phyloP scores from a whole-genome alignment of 768 basidiomycete genomes.

The Stropharia rugosoannulata region DNA sequence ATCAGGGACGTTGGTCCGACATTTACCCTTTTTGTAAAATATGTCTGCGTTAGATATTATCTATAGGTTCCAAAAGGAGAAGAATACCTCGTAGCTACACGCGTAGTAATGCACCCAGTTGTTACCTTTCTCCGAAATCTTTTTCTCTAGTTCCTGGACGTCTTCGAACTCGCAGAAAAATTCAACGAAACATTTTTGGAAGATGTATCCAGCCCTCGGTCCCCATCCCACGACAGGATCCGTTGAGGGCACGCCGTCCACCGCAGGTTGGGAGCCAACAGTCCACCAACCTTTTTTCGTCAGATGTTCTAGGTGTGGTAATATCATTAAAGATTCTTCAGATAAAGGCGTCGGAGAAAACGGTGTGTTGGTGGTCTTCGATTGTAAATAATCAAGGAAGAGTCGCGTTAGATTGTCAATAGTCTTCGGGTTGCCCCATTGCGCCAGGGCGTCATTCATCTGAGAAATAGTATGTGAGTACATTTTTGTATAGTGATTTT shows the following conservation, averaged over 20 bases:
- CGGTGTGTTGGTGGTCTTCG: conserved; percentile 74
- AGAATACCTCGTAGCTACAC: conserved; percentile 66
- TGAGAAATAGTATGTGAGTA: conserved; percentile 24
- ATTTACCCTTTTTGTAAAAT: conserved; percentile 60
- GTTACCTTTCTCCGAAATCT: conserved; percentile 49
- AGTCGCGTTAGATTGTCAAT: conserved; percentile 71
- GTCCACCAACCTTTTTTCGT: conserved; percentile 91
- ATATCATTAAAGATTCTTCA: conserved; percentile 78
- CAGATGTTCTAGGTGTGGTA: conserved; percentile 72
- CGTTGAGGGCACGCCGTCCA: conserved; percentile 74
- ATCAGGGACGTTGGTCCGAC: conserved; percentile 73
- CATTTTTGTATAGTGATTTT: not conserved
- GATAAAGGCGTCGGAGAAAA: conserved; percentile 86
- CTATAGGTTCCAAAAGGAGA: not conserved
- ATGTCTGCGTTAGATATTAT: not conserved
- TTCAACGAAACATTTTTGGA: conserved; percentile 97
- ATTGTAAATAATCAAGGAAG: conserved; percentile 79
- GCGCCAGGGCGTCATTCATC: conserved; percentile 59
- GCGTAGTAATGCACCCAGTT: conserved; percentile 87
- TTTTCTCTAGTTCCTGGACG: conserved; percentile 58
- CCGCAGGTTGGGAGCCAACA: conserved; percentile 92
- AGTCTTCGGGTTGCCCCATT: conserved; percentile 76
- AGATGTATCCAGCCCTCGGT: conserved; percentile 89
- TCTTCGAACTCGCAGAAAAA: conserved; percentile 77
- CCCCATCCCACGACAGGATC: conserved; percentile 92